Percentiles rank a stretch among this genome's conserved stretches.
Conservation (phyloP, 768 basidiomycete genomes). For the Amylocystis lapponica region DNA sequence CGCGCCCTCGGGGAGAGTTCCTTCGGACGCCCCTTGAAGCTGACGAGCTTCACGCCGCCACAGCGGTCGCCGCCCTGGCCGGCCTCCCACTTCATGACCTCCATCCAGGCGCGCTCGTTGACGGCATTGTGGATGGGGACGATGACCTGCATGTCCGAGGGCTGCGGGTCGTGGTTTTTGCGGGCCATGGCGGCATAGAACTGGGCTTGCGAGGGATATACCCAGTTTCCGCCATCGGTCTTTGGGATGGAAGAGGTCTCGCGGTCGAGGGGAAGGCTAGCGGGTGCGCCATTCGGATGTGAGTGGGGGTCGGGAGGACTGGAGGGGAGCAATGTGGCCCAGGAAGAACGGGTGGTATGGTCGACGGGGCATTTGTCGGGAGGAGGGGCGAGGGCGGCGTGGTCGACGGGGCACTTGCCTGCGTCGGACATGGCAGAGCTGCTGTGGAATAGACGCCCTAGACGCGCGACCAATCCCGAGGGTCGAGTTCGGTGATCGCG, state of each 20-base stretch:
- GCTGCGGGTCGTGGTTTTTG: slow-evolving; percentile 85
- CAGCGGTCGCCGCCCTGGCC: slow-evolving; percentile 79
- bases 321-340: slow-evolving; percentile 19
- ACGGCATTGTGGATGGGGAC: slow-evolving; percentile 99
- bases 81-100: slow-evolving; percentile 50
- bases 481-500: neutral
- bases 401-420: slow-evolving; percentile 32
- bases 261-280: slow-evolving; percentile 58
- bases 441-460: neutral
- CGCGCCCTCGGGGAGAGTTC: slow-evolving; percentile 79
- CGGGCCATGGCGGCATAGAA: slow-evolving; percentile 97
- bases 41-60: slow-evolving; percentile 76
- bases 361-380: slow-evolving; percentile 59
- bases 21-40: slow-evolving; percentile 84
- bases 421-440: no score
- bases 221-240: slow-evolving; percentile 71
- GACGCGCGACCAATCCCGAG: neutral
- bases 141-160: slow-evolving; percentile 90
- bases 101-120: slow-evolving; percentile 66
- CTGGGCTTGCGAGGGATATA: slow-evolving; percentile 97
- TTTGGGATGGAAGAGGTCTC: slow-evolving; percentile 88
- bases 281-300: slow-evolving; percentile 29
- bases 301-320: slow-evolving; percentile 7
- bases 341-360: slow-evolving; percentile 38
- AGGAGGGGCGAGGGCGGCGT: slow-evolving; percentile 17